Percentiles rank a stretch among this genome's conserved stretches.
phyloP scores from a whole-genome alignment of 1,284 basidiomycete species.

The Malassezia obtusa region DNA sequence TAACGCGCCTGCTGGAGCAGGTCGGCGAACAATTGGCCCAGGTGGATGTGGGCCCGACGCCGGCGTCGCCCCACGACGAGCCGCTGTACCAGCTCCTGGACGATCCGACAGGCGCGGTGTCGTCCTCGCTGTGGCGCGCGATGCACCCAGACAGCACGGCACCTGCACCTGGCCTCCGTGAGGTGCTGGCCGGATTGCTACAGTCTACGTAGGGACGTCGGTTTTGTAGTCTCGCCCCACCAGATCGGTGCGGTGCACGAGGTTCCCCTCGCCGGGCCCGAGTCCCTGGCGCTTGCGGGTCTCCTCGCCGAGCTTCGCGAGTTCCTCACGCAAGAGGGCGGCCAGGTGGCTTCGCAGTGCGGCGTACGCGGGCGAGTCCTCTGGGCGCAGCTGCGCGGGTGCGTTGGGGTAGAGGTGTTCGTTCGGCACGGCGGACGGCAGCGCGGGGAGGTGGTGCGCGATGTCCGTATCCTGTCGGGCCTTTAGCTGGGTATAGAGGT shows the following conservation, averaged over 20 bases:
- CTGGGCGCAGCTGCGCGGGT: not conserved
- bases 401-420: not conserved
- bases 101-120: constrained; percentile 2
- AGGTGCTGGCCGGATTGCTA: not conserved
- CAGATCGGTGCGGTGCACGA: constrained; percentile 7
- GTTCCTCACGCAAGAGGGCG: constrained; percentile 12
- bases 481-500: not conserved
- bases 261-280: constrained; percentile 2
- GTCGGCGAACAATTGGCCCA: not conserved
- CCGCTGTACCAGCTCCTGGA: constrained; percentile 10
- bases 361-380: constrained; percentile 9
- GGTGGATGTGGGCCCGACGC: not conserved
- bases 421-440: not conserved
- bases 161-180: not conserved
- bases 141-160: not conserved
- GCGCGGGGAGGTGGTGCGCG: not conserved
- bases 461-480: not conserved
- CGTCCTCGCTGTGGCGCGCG: constrained; percentile 2
- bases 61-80: not conserved
- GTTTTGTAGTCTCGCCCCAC: not conserved
- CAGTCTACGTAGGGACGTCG: not conserved
- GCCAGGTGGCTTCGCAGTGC: constrained; percentile 16
- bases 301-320: constrained; percentile 11
- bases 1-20: not conserved
- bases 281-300: not conserved